Percentiles rank a stretch among this genome's conserved stretches.
These are phyloP conservation scores for Claviceps quebecensis DNA, from an alignment of 2,329 filamentous ascomycete genomes.

Conservation along the genomic window DNA sequence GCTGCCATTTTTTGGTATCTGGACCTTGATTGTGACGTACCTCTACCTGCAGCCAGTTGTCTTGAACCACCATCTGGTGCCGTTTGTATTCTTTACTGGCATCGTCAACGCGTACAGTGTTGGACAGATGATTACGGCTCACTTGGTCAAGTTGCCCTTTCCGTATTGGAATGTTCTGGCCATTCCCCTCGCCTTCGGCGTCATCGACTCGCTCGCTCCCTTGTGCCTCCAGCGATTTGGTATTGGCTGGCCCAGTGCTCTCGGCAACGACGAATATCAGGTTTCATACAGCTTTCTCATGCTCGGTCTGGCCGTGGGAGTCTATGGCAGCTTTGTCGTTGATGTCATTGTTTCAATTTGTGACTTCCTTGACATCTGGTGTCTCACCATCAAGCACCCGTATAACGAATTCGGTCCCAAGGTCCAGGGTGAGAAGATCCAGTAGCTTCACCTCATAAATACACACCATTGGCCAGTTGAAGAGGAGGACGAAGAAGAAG, in stretches of 20 bases:
- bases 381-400: conserved; percentile 87
- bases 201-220: conserved; percentile 69
- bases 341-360: conserved; percentile 97
- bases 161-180: conserved; percentile 81
- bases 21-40: conserved; percentile 65
- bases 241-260: conserved; percentile 61
- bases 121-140: conserved; percentile 88
- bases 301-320: conserved; percentile 68
- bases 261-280: conserved; percentile 71
- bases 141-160: conserved; percentile 76
- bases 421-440: conserved; percentile 27
- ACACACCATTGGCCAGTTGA: not conserved
- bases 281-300: conserved; percentile 83
- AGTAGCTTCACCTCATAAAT: conserved; percentile 6
- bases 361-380: conserved; percentile 97
- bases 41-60: conserved; percentile 76
- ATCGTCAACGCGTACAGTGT: conserved; percentile 91
- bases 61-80: conserved; percentile 68
- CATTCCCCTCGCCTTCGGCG: conserved; percentile 62
- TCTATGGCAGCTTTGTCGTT: conserved; percentile 96
- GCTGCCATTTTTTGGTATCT: conserved; percentile 64
- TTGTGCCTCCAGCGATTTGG: conserved; percentile 42
- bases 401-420: conserved; percentile 29
- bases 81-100: conserved; percentile 79
- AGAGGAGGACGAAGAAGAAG: too few species aligned